Base-by-base conservation (phyloP, 2,329 filamentous ascomycete species). In the Fusarium pilosicola region DNA sequence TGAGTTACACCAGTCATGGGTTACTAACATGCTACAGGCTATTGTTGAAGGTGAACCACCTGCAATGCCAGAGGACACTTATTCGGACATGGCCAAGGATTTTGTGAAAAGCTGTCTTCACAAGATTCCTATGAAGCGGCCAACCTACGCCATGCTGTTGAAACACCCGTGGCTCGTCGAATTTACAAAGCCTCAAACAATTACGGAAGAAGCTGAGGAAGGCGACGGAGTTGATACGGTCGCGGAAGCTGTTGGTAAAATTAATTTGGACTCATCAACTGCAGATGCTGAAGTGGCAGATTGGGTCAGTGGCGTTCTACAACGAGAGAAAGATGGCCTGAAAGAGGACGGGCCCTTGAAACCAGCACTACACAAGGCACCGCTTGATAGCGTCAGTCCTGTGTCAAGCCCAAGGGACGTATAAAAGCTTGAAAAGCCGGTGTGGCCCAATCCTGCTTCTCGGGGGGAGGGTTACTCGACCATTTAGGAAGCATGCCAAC, bases 1-100 rank as follows among this genome's bases (percentile, higher is more conserved):
- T 56, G 44, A 24, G 22, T 26, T 18, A 10, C 15, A 15, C 11
- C 22, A 51, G 49, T 22, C 30, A 20, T 18, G n/a, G 28, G 38
- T 59, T n/a, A 64, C 65, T 77, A 65, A 77, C 38, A 39, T 41
- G 28, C 20, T 75, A 49, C 18, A 99, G 96, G 96, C 96, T 63
- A 99, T 99, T 80, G 96, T 99, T 41, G 94, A 98, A 80, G 96
- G 96, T 57, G 95, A 97, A n/a, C 94, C 96, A 20, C 96, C 96
- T 17, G 91, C 93, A 78, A 90, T 99, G 38, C 96, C 96, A 0
- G 86, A 88, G 10, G 89, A 93, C 63, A 91, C 90, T 32, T 99
- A 93, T 81, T 96, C 95, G 1, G 88, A 92, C 63, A 88, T 89
- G 11, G 94, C 96, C 5, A 92, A 91, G 63, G 93, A 96, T 77